Evolutionary conservation across 2,329 filamentous ascomycete genomes (phyloP).

Genomic region (Xylariaceae sp.): DNA sequence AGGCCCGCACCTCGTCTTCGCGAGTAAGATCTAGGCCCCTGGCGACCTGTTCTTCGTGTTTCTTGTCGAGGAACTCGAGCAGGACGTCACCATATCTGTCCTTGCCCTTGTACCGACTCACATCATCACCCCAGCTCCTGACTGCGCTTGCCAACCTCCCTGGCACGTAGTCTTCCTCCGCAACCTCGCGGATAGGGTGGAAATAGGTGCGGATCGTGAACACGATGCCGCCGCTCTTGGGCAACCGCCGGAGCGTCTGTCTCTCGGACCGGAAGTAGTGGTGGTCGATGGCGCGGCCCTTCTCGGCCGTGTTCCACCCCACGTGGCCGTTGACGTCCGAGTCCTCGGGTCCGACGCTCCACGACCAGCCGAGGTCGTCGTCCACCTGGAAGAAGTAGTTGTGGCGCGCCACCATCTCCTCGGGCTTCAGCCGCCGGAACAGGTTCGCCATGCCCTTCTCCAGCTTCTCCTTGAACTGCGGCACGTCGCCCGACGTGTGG

Average conservation of each 20-base stretch:
- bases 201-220: conserved; percentile 83
- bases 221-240: conserved; percentile 51
- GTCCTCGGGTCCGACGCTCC: conserved; percentile 71
- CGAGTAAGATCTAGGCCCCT: conserved; percentile 52
- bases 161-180: conserved; percentile 68
- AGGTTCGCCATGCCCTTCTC: conserved; percentile 45
- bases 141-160: conserved; percentile 72
- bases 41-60: conserved; percentile 68
- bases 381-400: conserved; percentile 91
- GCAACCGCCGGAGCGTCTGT: conserved; percentile 61
- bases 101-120: conserved; percentile 70
- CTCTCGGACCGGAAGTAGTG: conserved; percentile 75
- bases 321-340: conserved; percentile 37
- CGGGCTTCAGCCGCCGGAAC: conserved; percentile 65
- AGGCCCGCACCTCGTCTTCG: conserved; percentile 27
- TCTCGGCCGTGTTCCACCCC: conserved; percentile 72
- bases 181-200: conserved; percentile 62
- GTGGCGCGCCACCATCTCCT: conserved; percentile 59
- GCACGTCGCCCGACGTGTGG: conserved; percentile 69
- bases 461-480: conserved; percentile 31
- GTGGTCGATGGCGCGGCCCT: conserved; percentile 64
- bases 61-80: conserved; percentile 68
- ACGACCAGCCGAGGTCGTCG: conserved; percentile 68
- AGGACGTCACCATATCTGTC: conserved; percentile 69
- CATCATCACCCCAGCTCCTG: conserved; percentile 75